phyloP scores from a whole-genome alignment of 1,284 basidiomycete genomes.

The Ceratobasidium sp. region DNA sequence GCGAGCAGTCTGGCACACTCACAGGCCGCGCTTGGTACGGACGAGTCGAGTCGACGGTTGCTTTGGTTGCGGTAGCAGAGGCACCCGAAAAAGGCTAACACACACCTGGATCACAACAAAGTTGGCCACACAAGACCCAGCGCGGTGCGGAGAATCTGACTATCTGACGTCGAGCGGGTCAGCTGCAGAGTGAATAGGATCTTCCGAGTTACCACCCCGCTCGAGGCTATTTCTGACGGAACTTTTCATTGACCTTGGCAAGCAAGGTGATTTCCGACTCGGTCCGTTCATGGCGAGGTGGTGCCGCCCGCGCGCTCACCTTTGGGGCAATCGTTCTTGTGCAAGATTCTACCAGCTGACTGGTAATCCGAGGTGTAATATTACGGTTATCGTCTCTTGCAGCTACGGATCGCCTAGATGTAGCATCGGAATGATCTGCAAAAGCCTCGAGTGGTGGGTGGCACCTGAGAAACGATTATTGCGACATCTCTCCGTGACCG shows the following conservation, averaged over 20 bases:
- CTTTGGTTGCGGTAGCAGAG: too few species aligned
- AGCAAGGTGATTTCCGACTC: too few species aligned
- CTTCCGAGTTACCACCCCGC: background rate
- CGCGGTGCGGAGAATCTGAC: conserved; percentile 4
- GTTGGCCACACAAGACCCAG: background rate
- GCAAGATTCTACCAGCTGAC: background rate
- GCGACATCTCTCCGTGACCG: background rate
- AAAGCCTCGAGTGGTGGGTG: too few species aligned
- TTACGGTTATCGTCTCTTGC: background rate
- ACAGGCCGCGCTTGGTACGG: background rate
- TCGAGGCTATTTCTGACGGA: background rate
- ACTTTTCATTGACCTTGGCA: too few species aligned
- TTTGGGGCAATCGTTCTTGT: background rate
- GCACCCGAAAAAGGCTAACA: conserved; percentile 12
- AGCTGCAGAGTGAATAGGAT: conserved; percentile 8
- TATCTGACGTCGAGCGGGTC: background rate
- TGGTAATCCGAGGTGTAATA: background rate
- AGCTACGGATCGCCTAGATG: background rate
- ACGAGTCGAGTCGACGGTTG: too few species aligned
- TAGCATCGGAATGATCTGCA: background rate
- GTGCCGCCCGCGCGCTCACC: background rate
- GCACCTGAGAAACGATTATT: too few species aligned
- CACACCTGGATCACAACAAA: conserved; percentile 5
- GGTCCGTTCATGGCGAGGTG: background rate
- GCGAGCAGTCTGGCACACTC: background rate